Evolutionary conservation across 768 basidiomycete genomes (phyloP).

Genomic region (Xerocomellus dryophilus): DNA sequence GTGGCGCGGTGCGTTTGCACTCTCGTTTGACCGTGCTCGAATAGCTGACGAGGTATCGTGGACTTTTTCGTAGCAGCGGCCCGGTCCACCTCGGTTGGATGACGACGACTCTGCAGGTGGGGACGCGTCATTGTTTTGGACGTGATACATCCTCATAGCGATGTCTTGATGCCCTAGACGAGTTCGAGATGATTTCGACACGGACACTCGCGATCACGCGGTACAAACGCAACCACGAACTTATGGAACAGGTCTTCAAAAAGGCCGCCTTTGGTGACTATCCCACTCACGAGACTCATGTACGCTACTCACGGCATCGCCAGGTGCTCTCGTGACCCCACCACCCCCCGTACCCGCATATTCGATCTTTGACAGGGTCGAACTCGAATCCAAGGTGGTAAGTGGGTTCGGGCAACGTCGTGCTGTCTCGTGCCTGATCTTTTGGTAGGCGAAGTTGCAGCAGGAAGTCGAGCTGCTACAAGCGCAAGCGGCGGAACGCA

Average conservation of each 20-base stretch:
- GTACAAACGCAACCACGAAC: slow-evolving; percentile 77
- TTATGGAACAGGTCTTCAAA: slow-evolving; percentile 80
- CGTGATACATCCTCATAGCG: background rate
- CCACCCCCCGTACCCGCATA: slow-evolving; percentile 48
- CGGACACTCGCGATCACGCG: slow-evolving; percentile 67
- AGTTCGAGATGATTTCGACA: slow-evolving; percentile 68
- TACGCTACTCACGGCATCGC: background rate
- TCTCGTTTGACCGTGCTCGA: background rate
- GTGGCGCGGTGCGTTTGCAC: slow-evolving; percentile 37
- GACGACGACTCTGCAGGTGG: slow-evolving; percentile 69
- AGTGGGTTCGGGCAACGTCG: slow-evolving; percentile 18
- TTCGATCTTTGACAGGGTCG: slow-evolving; percentile 56
- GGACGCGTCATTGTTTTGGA: slow-evolving; percentile 12
- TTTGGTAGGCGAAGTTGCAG: slow-evolving; percentile 50
- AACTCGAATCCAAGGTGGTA: slow-evolving; percentile 57
- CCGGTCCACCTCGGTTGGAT: slow-evolving; percentile 35
- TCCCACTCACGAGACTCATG: background rate
- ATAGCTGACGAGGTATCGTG: background rate
- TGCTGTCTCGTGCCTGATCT: background rate
- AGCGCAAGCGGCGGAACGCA: slow-evolving; percentile 46
- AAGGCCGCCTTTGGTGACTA: slow-evolving; percentile 60
- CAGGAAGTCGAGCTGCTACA: slow-evolving; percentile 58
- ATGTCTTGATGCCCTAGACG: slow-evolving; percentile 40
- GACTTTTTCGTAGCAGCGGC: slow-evolving; percentile 24
- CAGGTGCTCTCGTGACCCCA: slow-evolving; percentile 45